Conservation (phyloP, 2,329 filamentous ascomycete species). For the Hypomyces perniciosus region DNA sequence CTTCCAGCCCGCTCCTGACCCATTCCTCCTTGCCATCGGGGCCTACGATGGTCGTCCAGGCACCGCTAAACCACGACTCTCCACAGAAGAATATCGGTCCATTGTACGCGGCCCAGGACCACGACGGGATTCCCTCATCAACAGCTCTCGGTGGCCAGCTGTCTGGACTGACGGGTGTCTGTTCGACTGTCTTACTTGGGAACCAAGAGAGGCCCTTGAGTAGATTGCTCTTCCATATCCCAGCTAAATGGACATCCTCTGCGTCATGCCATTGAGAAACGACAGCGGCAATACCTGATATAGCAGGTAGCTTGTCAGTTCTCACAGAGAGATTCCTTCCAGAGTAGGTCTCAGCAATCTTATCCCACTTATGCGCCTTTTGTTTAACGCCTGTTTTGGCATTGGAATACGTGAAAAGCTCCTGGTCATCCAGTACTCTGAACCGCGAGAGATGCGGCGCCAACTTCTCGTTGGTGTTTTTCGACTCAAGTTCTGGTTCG, state of each 20-base stretch:
- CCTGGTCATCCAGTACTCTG: not conserved
- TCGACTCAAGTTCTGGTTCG: not conserved
- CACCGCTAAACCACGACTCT: not conserved
- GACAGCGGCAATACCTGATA: not conserved
- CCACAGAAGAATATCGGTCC: not conserved
- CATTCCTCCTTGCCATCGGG: not conserved
- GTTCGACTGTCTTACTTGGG: not conserved
- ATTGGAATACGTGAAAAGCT: not conserved
- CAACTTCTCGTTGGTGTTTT: not conserved
- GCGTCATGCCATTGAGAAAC: not conserved
- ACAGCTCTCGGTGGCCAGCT: not conserved
- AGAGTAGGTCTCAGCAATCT: not conserved
- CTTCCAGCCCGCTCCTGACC: not conserved
- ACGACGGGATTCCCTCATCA: not conserved
- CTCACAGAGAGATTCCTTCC: not conserved
- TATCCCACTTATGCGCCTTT: not conserved
- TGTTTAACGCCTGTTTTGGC: not conserved
- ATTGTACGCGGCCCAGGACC: not conserved
- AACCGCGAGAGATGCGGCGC: not conserved
- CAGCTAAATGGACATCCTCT: not conserved
- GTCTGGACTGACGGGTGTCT: not conserved
- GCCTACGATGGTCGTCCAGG: not conserved
- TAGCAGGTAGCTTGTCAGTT: not conserved
- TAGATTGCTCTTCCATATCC: slow-evolving; percentile 1
- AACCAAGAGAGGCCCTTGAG: not conserved